A percentile compares a stretch with the other conserved stretches of the same genome.
Evolutionary conservation across 306 rosid genomes (phyloP).

Genomic region (Phaseolus lunatus): DNA sequence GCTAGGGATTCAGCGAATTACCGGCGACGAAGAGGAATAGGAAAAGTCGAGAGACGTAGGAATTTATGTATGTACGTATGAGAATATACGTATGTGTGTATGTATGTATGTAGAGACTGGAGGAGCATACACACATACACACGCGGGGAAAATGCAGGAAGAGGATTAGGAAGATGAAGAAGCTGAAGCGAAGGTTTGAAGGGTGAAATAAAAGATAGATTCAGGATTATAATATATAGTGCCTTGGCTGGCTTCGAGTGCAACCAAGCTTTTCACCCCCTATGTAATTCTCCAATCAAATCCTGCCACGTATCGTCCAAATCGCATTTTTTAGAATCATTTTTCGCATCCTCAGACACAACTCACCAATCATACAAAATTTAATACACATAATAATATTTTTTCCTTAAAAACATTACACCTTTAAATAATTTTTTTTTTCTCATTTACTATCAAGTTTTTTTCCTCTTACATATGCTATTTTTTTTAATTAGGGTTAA

Average conservation of each 20-base stretch:
- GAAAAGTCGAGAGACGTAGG: neutral
- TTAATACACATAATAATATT: neutral
- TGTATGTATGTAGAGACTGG: conserved; percentile 14
- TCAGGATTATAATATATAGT: conserved; percentile 10
- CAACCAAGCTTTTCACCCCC: neutral
- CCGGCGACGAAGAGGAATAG: neutral
- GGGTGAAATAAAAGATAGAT: neutral
- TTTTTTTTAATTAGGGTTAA: too few species aligned
- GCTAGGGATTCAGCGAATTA: conserved; percentile 41
- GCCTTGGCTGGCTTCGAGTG: neutral
- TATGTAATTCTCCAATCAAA: neutral
- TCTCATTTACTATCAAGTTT: too few species aligned
- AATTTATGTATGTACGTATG: conserved; percentile 11
- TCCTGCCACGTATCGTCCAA: neutral
- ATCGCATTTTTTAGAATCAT: conserved; percentile 23
- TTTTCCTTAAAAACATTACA: neutral
- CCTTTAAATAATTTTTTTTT: too few species aligned
- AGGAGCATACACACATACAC: conserved; percentile 50
- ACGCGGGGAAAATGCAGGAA: conserved; percentile 44
- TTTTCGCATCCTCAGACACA: conserved; percentile 10
- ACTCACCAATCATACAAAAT: neutral
- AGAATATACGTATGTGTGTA: neutral
- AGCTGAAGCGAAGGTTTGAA: neutral
- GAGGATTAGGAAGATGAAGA: conserved; percentile 24
- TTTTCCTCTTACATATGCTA: too few species aligned